Evolutionary conservation across 2,329 filamentous ascomycete species (phyloP).

Genomic region (Leptographium lundbergii): DNA sequence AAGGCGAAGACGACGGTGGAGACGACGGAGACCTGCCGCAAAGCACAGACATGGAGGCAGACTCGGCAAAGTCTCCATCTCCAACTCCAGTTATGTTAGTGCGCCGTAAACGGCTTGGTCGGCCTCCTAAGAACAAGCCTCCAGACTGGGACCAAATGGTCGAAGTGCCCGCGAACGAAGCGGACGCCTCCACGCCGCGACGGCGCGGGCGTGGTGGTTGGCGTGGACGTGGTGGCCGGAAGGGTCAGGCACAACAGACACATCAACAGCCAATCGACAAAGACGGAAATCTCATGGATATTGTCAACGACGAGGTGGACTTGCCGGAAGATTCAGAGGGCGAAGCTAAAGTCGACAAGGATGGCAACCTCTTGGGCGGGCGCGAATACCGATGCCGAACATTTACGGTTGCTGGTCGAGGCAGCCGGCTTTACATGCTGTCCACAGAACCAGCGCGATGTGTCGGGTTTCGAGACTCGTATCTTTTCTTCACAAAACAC

Average conservation of each 20-base stretch:
- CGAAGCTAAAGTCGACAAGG: conserved; percentile 85
- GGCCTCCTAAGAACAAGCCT: conserved; percentile 73
- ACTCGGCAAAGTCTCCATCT: conserved; percentile 36
- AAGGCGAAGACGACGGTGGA: conserved; percentile 26
- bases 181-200: conserved; percentile 35
- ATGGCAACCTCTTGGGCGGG: conserved; percentile 68
- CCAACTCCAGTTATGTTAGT: conserved; percentile 50
- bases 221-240: conserved; percentile 51
- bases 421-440: conserved; percentile 87
- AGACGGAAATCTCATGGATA: conserved; percentile 82
- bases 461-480: conserved; percentile 94
- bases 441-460: conserved; percentile 95
- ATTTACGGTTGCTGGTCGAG: conserved; percentile 78
- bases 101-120: conserved; percentile 66
- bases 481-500: conserved; percentile 98
- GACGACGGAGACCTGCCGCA: conserved; percentile 24
- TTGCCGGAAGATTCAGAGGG: conserved; percentile 79
- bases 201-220: conserved; percentile 59
- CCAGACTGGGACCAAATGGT: conserved; percentile 62
- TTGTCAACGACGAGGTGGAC: conserved; percentile 82
- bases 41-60: conserved; percentile 19
- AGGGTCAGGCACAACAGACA: conserved; percentile 51
- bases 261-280: conserved; percentile 86
- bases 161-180: conserved; percentile 39
- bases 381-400: conserved; percentile 92